A percentile compares a stretch with the other conserved stretches of the same genome.
Conservation (phyloP, 352 stramenopile genomes). For the Elongisporangium prolatum region DNA sequence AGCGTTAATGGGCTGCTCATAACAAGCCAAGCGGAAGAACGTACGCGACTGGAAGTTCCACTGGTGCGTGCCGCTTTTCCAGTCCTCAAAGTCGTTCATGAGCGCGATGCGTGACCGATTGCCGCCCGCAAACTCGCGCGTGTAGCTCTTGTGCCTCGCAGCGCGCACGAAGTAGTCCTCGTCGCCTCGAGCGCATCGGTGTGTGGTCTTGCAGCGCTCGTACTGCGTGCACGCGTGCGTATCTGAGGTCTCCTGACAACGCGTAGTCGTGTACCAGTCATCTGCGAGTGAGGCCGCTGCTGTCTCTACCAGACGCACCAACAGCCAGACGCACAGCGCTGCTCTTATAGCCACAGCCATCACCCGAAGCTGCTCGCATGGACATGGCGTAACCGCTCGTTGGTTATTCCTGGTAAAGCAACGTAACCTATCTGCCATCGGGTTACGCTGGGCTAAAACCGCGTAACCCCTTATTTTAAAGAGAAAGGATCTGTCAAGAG, state of each 20-base stretch:
- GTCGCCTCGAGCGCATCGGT: conserved; percentile 87
- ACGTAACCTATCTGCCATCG: no score
- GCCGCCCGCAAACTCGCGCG: conserved; percentile 80
- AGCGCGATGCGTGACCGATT: conserved; percentile 63
- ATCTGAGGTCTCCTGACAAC: conserved; percentile 48
- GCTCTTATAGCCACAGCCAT: background rate
- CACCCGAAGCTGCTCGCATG: background rate
- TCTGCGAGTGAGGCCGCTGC: conserved; percentile 19
- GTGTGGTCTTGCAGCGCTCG: conserved; percentile 93
- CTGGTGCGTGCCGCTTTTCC: conserved; percentile 84
- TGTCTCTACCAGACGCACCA: background rate
- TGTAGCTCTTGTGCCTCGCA: conserved; percentile 64
- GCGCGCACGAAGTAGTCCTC: conserved; percentile 87
- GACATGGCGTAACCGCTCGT: background rate
- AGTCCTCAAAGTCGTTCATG: conserved; percentile 96
- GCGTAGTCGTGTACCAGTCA: conserved; percentile 50
- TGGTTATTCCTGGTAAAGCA: background rate
- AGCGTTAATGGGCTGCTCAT: no score
- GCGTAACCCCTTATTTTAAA: no score
- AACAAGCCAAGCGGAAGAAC: no score
- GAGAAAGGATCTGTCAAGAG: background rate
- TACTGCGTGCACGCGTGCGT: conserved; percentile 57
- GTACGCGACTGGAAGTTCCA: conserved; percentile 39
- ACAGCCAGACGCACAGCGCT: background rate
- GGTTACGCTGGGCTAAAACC: no score